phyloP scores from a whole-genome alignment of 805 yeast genomes.

The Metschnikowia kunwiensis region DNA sequence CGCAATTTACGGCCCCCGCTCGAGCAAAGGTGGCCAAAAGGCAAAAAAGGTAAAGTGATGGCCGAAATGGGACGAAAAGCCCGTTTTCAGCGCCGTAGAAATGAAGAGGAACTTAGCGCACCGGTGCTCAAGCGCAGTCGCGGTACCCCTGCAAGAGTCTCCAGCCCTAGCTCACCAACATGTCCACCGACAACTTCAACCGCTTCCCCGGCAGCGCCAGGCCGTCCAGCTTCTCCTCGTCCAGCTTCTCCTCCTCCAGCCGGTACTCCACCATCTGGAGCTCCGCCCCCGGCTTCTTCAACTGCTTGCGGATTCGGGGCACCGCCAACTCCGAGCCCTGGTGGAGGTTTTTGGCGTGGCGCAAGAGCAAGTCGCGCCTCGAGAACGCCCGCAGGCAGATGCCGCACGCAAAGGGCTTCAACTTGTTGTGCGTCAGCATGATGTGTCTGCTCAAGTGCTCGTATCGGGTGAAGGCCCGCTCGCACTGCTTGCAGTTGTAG shows the following conservation, averaged over 20 bases:
- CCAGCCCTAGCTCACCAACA: constrained; percentile 41
- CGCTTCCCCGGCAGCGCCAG: constrained; percentile 21
- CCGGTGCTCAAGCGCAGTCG: too few species aligned
- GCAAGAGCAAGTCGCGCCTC: constrained; percentile 39
- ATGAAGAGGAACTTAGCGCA: too few species aligned
- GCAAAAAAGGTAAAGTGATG: too few species aligned
- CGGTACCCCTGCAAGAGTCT: too few species aligned
- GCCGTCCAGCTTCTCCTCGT: constrained; percentile 6
- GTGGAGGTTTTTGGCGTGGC: constrained; percentile 46
- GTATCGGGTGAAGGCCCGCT: constrained; percentile 46
- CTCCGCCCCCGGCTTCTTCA: constrained; percentile 19
- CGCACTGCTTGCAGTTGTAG: constrained; percentile 39
- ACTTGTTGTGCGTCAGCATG: constrained; percentile 42
- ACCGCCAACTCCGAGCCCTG: constrained; percentile 43
- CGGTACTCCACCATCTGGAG: constrained; percentile 9
- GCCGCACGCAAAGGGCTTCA: constrained; percentile 44
- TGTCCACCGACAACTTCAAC: constrained; percentile 40
- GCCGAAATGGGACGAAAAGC: too few species aligned
- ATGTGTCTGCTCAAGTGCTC: constrained; percentile 45
- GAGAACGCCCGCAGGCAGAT: constrained; percentile 43
- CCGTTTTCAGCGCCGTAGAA: too few species aligned
- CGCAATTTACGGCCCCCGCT: too few species aligned
- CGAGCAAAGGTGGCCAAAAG: too few species aligned
- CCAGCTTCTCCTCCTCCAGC: constrained; percentile 5
- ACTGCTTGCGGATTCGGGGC: constrained; percentile 40